Conservation (phyloP, 441 rosid genomes). For the Erodium moschatum region DNA sequence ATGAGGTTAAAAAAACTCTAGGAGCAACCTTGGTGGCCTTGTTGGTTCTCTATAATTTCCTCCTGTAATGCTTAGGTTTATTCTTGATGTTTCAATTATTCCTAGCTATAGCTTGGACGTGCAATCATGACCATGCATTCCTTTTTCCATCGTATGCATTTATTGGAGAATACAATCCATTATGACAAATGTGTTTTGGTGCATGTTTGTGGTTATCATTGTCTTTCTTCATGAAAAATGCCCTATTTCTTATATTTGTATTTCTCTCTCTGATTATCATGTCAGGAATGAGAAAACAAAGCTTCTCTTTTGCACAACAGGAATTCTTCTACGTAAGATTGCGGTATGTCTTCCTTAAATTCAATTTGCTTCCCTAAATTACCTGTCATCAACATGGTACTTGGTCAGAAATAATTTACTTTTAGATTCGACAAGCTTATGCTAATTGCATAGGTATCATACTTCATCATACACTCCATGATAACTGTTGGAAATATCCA, state of each 20-base stretch:
- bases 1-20: background rate
- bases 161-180: background rate
- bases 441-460: background rate
- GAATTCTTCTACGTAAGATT: slow-evolving; percentile 81
- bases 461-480: background rate
- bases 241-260: background rate
- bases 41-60: slow-evolving; percentile 3
- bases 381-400: background rate
- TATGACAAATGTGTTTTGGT: background rate
- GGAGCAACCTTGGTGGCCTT: background rate
- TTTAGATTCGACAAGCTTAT: background rate
- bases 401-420: background rate
- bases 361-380: background rate
- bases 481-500: background rate
- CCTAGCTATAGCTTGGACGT: background rate
- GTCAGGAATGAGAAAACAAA: slow-evolving; percentile 82
- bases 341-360: slow-evolving; percentile 35
- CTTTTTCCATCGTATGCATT: background rate
- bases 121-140: background rate
- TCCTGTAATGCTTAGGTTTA: background rate
- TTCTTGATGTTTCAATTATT: background rate
- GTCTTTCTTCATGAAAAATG: slow-evolving; percentile 7
- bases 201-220: slow-evolving; percentile 7
- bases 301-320: slow-evolving; percentile 91
- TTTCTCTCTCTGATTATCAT: slow-evolving; percentile 19